phyloP scores from a whole-genome alignment of 192 early-diverging fungal genomes.

The Linnemannia schmuckeri region DNA sequence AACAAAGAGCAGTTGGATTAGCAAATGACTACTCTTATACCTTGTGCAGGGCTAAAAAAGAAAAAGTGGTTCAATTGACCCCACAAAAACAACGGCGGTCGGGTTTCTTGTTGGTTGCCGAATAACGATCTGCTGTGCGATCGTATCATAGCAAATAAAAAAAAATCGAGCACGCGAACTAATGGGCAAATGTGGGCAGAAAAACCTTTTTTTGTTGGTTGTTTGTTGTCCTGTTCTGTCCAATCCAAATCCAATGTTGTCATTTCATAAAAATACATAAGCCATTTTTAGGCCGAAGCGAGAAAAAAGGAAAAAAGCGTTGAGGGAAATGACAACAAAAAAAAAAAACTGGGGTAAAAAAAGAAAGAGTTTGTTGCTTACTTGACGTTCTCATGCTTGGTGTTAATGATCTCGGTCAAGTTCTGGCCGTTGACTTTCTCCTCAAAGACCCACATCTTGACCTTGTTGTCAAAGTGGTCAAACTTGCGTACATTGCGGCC shows the following conservation, averaged over 20 bases:
- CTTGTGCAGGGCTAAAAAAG: neutral
- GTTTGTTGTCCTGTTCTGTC: neutral
- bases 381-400: conserved; percentile 91
- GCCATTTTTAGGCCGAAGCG: conserved; percentile 3
- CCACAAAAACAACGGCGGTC: neutral
- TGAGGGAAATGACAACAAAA: too few relatives aligned
- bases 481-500: conserved; percentile 78
- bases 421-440: conserved; percentile 87
- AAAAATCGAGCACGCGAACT: too few relatives aligned
- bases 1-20: neutral
- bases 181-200: neutral
- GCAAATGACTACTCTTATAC: neutral
- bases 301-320: neutral
- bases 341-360: neutral
- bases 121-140: neutral
- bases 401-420: conserved; percentile 96
- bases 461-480: conserved; percentile 82
- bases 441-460: conserved; percentile 97
- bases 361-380: conserved; percentile 16
- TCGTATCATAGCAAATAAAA: neutral
- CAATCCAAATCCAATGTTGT: conserved; percentile 8
- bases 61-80: neutral
- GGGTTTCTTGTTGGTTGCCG: neutral
- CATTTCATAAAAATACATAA: neutral
- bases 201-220: neutral